phyloP scores from a whole-genome alignment of 192 early-diverging fungal genomes.

The Coemansia sp. region DNA sequence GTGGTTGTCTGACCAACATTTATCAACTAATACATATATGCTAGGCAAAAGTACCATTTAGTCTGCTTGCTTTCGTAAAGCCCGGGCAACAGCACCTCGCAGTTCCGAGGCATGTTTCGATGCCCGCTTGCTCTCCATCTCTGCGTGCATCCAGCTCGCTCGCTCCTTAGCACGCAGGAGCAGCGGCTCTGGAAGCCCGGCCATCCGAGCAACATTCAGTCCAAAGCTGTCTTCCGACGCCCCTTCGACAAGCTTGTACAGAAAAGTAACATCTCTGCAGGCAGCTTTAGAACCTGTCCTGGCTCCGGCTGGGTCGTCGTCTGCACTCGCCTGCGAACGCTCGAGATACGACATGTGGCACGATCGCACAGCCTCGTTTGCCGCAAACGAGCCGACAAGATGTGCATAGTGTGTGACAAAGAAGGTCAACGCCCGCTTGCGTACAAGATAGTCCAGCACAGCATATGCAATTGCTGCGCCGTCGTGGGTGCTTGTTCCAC shows the following conservation, averaged over 20 bases:
- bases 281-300: conserved; percentile 67
- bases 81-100: conserved; percentile 22
- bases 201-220: conserved; percentile 95
- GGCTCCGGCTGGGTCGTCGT: not conserved
- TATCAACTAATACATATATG: not conserved
- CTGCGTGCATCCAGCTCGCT: conserved; percentile 70
- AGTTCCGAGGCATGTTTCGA: conserved; percentile 20
- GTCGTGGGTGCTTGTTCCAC: conserved; percentile 96
- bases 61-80: conserved; percentile 11
- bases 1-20: not conserved
- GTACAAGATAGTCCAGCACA: conserved; percentile 81
- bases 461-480: conserved; percentile 95
- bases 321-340: conserved; percentile 62
- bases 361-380: conserved; percentile 12
- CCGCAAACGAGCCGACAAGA: conserved; percentile 61
- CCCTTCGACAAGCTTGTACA: conserved; percentile 87
- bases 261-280: conserved; percentile 76
- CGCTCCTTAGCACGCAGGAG: conserved; percentile 68
- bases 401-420: conserved; percentile 97
- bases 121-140: conserved; percentile 38
- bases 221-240: conserved; percentile 90
- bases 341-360: conserved; percentile 56
- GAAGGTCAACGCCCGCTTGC: conserved; percentile 75
- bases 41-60: not conserved
- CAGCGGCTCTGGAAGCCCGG: conserved; percentile 73